These are phyloP conservation scores for Venturia nashicola DNA, from an alignment of 2,329 filamentous ascomycete genomes.

Conservation along the genomic window DNA sequence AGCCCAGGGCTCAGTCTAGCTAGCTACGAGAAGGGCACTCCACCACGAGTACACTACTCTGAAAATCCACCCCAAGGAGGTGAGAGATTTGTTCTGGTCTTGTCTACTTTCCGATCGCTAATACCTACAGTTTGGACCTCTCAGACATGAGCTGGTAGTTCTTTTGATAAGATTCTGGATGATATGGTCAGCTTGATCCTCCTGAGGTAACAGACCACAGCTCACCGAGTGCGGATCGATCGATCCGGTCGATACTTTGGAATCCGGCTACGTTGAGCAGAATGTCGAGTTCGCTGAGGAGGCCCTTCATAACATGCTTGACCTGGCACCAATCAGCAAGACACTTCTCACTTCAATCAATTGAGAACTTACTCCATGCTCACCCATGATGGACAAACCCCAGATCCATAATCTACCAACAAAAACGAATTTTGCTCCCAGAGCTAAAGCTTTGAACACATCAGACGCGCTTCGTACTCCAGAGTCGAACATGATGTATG, in stretches of 20 bases:
- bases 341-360: background rate
- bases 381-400: slow-evolving; percentile 47
- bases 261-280: slow-evolving; percentile 47
- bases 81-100: too few relatives aligned
- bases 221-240: slow-evolving; percentile 13
- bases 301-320: slow-evolving; percentile 45
- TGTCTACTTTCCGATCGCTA: background rate
- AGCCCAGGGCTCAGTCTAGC: background rate
- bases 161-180: slow-evolving; percentile 16
- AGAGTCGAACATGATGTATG: slow-evolving; percentile 48
- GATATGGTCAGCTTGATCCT: slow-evolving; percentile 16
- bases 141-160: slow-evolving; percentile 16
- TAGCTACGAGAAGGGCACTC: background rate
- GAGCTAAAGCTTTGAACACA: slow-evolving; percentile 47
- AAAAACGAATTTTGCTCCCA: slow-evolving; percentile 51
- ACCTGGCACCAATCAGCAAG: background rate
- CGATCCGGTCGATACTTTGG: slow-evolving; percentile 40
- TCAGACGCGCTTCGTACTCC: slow-evolving; percentile 45
- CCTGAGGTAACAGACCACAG: slow-evolving; percentile 3
- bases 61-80: too few relatives aligned
- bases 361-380: slow-evolving; percentile 34
- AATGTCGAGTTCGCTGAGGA: slow-evolving; percentile 51
- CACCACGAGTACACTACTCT: too few relatives aligned
- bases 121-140: slow-evolving; percentile 17
- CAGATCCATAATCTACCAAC: slow-evolving; percentile 50